Conservation (phyloP, 2,329 filamentous ascomycete genomes). For the Penicillium sp. region DNA sequence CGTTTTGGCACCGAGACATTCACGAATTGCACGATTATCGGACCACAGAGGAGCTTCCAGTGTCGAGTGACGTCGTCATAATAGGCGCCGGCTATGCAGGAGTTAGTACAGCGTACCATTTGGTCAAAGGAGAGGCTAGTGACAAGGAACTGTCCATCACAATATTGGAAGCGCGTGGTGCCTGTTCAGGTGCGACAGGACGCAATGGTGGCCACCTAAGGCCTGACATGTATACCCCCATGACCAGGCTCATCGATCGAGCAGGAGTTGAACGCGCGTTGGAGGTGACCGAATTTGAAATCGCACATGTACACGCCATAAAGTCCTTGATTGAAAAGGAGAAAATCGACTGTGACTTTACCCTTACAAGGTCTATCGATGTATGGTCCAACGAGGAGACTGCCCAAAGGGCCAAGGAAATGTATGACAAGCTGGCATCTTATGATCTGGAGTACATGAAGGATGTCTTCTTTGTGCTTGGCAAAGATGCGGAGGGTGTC, state of each 20-base stretch:
- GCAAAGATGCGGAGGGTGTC: slow-evolving; percentile 27
- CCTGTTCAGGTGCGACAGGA: slow-evolving; percentile 40
- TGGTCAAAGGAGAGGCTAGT: slow-evolving; percentile 22
- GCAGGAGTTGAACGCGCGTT: slow-evolving; percentile 27
- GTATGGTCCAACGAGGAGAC: slow-evolving; percentile 33
- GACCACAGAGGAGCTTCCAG: slow-evolving; percentile 34
- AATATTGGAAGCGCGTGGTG: slow-evolving; percentile 36
- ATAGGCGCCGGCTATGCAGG: slow-evolving; percentile 45
- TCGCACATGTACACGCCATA: slow-evolving; percentile 35
- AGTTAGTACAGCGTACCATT: slow-evolving; percentile 39
- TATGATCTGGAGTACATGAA: slow-evolving; percentile 25
- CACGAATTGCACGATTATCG: slow-evolving; percentile 36
- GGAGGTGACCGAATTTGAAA: slow-evolving; percentile 38
- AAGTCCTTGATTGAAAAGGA: slow-evolving; percentile 37
- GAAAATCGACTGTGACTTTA: slow-evolving; percentile 41
- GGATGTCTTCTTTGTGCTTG: slow-evolving; percentile 24
- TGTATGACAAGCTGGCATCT: slow-evolving; percentile 27
- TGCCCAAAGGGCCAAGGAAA: slow-evolving; percentile 22
- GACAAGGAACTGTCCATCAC: slow-evolving; percentile 24
- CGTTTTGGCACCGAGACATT: slow-evolving; percentile 34
- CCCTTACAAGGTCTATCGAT: slow-evolving; percentile 36
- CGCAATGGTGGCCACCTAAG: slow-evolving; percentile 41
- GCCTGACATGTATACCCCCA: slow-evolving; percentile 38
- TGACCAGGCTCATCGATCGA: slow-evolving; percentile 31
- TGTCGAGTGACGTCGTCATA: slow-evolving; percentile 39